These are phyloP conservation scores for Cercophora scortea DNA, from an alignment of 495 filamentous ascomycete species.

Conservation along the genomic window DNA sequence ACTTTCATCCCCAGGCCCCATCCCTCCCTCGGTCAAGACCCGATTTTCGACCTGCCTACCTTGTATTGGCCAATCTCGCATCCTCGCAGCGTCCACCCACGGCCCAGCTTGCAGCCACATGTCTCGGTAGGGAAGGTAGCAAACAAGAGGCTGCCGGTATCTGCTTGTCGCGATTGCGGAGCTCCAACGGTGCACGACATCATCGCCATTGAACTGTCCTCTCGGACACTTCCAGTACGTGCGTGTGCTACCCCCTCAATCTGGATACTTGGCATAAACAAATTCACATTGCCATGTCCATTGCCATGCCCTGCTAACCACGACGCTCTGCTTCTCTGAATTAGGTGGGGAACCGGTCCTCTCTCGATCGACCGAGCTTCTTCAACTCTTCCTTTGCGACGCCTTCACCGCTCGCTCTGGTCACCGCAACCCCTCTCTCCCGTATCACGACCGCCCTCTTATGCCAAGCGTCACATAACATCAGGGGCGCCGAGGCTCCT, in stretches of 20 bases:
- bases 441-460: background rate
- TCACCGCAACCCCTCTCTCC: conserved; percentile 1
- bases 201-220: background rate
- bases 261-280: no score
- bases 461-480: conserved; percentile 11
- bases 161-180: conserved; percentile 4
- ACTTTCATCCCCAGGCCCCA: no score
- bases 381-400: background rate
- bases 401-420: background rate
- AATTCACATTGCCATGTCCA: no score
- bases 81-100: background rate
- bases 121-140: background rate
- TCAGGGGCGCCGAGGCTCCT: conserved; percentile 17
- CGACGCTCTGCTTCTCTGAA: no score
- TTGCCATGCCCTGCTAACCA: no score
- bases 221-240: background rate
- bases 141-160: conserved; percentile 1
- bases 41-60: no score
- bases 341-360: background rate
- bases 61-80: background rate
- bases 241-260: background rate
- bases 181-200: conserved; percentile 2
- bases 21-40: no score
- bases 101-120: conserved; percentile 1
- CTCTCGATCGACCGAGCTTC: background rate